Evolutionary conservation across 169 alveolate genomes (phyloP), one percentile per base, ranked within the genome.

Genomic region (Eimeria zaria): DNA sequence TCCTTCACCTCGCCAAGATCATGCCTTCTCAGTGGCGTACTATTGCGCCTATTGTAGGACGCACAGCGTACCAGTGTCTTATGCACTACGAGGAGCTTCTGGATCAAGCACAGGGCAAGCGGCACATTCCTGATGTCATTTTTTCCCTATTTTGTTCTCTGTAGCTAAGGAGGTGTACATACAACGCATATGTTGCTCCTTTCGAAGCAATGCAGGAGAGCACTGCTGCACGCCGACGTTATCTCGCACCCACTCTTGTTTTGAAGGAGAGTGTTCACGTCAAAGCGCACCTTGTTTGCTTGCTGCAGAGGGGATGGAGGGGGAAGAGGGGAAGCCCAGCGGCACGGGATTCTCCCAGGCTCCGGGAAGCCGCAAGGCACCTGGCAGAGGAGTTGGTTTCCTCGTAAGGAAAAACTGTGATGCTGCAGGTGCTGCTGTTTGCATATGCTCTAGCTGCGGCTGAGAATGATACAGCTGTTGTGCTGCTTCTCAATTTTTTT

Each of bases 1-100:
- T 99, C 60, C 99, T 99, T 84, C 99, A 99, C 96, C 98, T 99
- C 88, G 99, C 99, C 27, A 99, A 99, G 97, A 98, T 99, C 91
- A 99, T 99, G 97, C 99, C 99, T 20, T 98, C 99, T 24, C 99
- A 99, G 97, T 99, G 99, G 99, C 98, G 99, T 93, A 99, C 99
- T 20, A 99, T 99, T 30, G 99, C 99, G 3, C 99, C 99, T 6
- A 97, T 99, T 51, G 99, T 99, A 27, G 99, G 99, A 30, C 97
- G 99, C 78, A 99, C 99, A 44, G 99, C 99, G 12, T 99, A 99
- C 96, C 99, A 99, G 97, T 99, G 99, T 96, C 98, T 99, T 84
- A 99, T 99, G 95, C 99, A 99, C 97, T 99, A 99, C 96, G 99
- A 99, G 95, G 97, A 99, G 96, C 98, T 99, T 58, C 98, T 99